Conservation (phyloP, 306 rosid genomes). For the Castanea sativa region DNA sequence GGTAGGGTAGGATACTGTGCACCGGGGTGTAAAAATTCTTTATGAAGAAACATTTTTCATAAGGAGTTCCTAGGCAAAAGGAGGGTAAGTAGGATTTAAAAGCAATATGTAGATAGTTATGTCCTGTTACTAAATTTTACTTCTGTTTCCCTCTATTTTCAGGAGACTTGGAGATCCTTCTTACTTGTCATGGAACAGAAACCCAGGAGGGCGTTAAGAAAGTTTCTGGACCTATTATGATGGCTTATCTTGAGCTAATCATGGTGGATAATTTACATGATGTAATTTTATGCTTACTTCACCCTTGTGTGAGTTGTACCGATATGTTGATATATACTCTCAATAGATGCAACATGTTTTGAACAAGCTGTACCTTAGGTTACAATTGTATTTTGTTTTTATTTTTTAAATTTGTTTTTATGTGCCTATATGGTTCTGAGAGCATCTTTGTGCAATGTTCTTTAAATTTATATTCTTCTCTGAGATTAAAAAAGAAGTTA, state of each 20-base stretch:
- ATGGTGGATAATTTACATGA: background rate
- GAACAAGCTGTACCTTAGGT: background rate
- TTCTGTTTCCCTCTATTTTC: constrained; percentile 15
- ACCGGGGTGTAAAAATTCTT: background rate
- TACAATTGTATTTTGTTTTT: background rate
- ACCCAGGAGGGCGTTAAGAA: constrained; percentile 66
- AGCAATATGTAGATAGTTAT: background rate
- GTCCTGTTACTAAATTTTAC: background rate
- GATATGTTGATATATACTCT: constrained; percentile 7
- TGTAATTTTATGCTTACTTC: constrained; percentile 46
- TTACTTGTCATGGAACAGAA: constrained; percentile 83
- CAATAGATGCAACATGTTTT: background rate
- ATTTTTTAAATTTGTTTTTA: background rate
- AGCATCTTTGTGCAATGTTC: background rate
- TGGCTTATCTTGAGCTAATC: constrained; percentile 6
- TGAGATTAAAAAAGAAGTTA: background rate
- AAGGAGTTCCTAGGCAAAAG: background rate
- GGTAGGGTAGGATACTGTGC: background rate
- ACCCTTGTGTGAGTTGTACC: constrained; percentile 5
- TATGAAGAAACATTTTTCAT: background rate
- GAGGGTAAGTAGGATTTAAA: background rate
- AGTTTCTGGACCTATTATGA: constrained; percentile 5
- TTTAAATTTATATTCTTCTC: background rate
- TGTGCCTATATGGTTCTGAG: background rate
- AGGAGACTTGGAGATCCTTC: constrained; percentile 97